Percentiles rank a stretch among this genome's conserved stretches.
Evolutionary conservation across 495 filamentous ascomycete genomes (phyloP).

Genomic region (Talaromyces liani): DNA sequence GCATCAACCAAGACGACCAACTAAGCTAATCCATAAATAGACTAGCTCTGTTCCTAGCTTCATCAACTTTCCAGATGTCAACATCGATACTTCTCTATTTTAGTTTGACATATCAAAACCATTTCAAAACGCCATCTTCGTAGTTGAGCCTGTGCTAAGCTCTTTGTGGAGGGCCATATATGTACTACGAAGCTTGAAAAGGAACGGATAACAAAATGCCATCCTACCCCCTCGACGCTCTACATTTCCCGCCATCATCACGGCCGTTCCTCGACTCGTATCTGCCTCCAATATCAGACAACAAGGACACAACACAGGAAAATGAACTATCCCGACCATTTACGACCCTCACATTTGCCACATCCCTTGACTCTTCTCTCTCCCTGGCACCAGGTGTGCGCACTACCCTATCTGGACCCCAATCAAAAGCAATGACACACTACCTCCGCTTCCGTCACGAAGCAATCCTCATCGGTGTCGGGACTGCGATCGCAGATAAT

Average conservation of each 20-base stretch:
- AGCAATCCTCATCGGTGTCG: conserved; percentile 80
- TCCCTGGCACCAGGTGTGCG: conserved; percentile 64
- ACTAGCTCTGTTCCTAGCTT: no score
- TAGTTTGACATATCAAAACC: no score
- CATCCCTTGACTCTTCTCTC: conserved; percentile 74
- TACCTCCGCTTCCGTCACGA: conserved; percentile 76
- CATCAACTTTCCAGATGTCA: not conserved
- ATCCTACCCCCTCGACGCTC: not conserved
- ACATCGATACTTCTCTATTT: not conserved
- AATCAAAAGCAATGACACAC: conserved; percentile 88
- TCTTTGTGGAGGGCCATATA: no score
- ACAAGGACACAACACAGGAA: not conserved
- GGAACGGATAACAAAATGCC: not conserved
- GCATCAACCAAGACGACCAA: no score
- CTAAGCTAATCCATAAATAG: no score
- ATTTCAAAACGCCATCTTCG: no score
- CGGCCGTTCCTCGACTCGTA: conserved; percentile 35
- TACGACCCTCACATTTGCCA: conserved; percentile 85
- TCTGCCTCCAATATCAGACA: conserved; percentile 19
- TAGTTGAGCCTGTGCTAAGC: no score
- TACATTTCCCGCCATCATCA: conserved; percentile 3
- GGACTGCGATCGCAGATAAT: conserved; percentile 78
- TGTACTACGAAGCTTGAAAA: not conserved
- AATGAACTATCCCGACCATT: conserved; percentile 27
- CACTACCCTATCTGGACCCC: conserved; percentile 70